These are phyloP conservation scores for Candida gigantensis DNA, from an alignment of 1,139 yeast species.

Conservation along the genomic window DNA sequence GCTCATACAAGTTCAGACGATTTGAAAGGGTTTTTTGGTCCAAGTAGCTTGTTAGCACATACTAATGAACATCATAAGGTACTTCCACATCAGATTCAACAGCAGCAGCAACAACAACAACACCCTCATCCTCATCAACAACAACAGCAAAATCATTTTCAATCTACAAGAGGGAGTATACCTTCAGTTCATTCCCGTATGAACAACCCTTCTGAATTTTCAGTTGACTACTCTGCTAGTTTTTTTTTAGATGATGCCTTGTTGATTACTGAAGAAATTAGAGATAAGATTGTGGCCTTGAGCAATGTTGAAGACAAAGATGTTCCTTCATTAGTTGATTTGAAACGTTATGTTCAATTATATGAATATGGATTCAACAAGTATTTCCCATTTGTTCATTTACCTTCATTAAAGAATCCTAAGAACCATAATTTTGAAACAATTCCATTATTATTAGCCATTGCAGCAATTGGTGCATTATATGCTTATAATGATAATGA, in stretches of 20 bases:
- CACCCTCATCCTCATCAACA: no score
- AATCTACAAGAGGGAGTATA: no score
- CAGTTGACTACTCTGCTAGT: conserved; percentile 13
- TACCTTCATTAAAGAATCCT: conserved; percentile 62
- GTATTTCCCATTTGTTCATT: conserved; percentile 82
- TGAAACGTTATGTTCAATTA: conserved; percentile 69
- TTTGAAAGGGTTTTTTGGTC: conserved; percentile 14
- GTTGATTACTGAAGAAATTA: conserved; percentile 50
- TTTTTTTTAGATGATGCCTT: conserved; percentile 16
- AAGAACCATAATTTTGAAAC: conserved; percentile 58
- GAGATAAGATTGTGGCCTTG: conserved; percentile 52
- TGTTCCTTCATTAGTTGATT: conserved; percentile 72
- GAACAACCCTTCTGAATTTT: conserved; percentile 11
- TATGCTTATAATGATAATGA: conserved; percentile 80
- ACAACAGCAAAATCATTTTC: no score
- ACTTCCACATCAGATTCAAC: not conserved
- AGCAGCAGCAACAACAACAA: not conserved
- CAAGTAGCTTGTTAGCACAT: conserved; percentile 9
- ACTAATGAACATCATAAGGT: conserved; percentile 2
- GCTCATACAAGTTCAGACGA: conserved; percentile 13
- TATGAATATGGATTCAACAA: conserved; percentile 76
- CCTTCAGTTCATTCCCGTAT: conserved; percentile 3
- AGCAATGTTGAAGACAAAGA: conserved; percentile 54
- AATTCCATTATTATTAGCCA: conserved; percentile 74
- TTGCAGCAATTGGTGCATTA: conserved; percentile 88